Percentiles rank a stretch among this genome's conserved stretches.
phyloP scores from a whole-genome alignment of 306 rosid species.

The Arachis hypogaea region DNA sequence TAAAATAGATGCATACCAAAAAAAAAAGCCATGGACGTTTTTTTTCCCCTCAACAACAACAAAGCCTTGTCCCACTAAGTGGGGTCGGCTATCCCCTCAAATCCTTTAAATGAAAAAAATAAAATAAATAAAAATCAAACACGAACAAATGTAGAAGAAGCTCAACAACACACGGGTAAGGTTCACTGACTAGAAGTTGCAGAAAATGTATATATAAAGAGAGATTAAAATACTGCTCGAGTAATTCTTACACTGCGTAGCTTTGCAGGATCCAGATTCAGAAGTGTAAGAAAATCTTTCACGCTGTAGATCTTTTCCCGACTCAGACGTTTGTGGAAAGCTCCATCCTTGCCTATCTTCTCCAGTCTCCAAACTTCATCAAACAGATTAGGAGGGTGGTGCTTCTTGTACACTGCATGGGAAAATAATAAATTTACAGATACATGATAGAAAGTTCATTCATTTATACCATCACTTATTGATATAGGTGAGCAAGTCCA shows the following conservation, averaged over 20 bases:
- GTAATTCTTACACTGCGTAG: slow-evolving; percentile 75
- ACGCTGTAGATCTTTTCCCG: slow-evolving; percentile 71
- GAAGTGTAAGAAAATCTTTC: slow-evolving; percentile 83
- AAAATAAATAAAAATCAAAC: neutral
- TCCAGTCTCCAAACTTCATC: slow-evolving; percentile 99
- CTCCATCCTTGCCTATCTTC: slow-evolving; percentile 98
- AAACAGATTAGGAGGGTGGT: slow-evolving; percentile 85
- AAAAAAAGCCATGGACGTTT: too few species aligned
- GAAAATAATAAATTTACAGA: slow-evolving; percentile 16
- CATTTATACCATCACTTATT: slow-evolving; percentile 16
- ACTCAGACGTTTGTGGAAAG: slow-evolving; percentile 88
- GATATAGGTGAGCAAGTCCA: slow-evolving; percentile 15
- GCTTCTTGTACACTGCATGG: slow-evolving; percentile 91
- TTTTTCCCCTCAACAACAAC: neutral
- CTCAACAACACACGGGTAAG: slow-evolving; percentile 13
- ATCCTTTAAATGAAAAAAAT: slow-evolving; percentile 17
- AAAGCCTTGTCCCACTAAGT: too few species aligned
- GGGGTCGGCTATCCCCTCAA: neutral
- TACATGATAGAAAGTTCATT: slow-evolving; percentile 20
- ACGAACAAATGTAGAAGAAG: slow-evolving; percentile 1
- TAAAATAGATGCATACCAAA: neutral
- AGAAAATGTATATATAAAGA: neutral
- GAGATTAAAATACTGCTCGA: slow-evolving; percentile 24
- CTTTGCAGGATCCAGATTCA: slow-evolving; percentile 71
- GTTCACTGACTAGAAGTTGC: neutral